Conservation (phyloP, 176 grass and related monocot species). For the Raddia distichophylla region DNA sequence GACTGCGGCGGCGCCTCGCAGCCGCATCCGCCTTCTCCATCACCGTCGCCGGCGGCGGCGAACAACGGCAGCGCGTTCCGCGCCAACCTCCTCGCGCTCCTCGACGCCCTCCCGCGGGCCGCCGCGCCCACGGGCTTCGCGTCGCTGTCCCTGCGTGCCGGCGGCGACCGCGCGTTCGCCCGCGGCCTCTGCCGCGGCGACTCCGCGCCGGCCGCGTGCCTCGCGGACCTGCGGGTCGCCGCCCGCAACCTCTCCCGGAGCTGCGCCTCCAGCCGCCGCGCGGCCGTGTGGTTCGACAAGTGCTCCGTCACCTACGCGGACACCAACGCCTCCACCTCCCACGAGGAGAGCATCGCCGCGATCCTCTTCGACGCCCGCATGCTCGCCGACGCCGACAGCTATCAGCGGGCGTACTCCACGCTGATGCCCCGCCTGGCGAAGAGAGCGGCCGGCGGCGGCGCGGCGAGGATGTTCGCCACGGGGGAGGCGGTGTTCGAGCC, state of each 20-base stretch:
- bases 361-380: not conserved
- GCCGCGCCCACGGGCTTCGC: conserved; percentile 42
- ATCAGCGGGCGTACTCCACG: conserved; percentile 21
- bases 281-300: conserved; percentile 23
- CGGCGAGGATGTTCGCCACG: conserved; percentile 39
- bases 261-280: conserved; percentile 36
- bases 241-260: not conserved
- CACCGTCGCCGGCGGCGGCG: not conserved
- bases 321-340: conserved; percentile 14
- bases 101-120: conserved; percentile 21
- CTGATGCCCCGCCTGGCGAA: conserved; percentile 38
- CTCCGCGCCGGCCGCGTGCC: conserved; percentile 1
- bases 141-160: conserved; percentile 11
- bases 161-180: conserved; percentile 24
- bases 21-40: not conserved
- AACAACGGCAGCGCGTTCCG: conserved; percentile 10
- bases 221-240: conserved; percentile 19
- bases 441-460: conserved; percentile 17
- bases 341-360: not conserved
- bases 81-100: conserved; percentile 16
- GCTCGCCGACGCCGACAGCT: conserved; percentile 16
- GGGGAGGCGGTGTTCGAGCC: conserved; percentile 35
- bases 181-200: conserved; percentile 48
- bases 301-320: conserved; percentile 45
- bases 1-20: conserved; percentile 13